Conservation (phyloP, 1,284 basidiomycete genomes). For the Apiotrichum gamsii region DNA sequence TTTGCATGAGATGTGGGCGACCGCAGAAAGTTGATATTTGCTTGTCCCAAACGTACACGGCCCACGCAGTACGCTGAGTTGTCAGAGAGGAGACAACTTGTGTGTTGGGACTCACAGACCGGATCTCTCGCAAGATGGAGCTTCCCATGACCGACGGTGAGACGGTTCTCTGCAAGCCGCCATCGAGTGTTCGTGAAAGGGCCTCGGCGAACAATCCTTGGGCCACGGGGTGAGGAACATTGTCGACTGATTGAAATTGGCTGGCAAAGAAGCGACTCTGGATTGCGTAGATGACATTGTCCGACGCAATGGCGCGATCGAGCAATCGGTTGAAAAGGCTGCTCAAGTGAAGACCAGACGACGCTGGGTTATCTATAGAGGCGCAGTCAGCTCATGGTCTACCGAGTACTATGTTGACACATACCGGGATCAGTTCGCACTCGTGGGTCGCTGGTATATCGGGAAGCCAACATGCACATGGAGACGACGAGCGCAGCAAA, state of each 20-base stretch:
- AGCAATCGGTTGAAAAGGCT: conserved; percentile 15
- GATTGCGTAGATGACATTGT: conserved; percentile 18
- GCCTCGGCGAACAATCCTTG: conserved; percentile 13
- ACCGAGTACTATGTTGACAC: not conserved
- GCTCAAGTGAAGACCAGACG: conserved; percentile 12
- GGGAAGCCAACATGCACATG: conserved; percentile 16
- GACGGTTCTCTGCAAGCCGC: conserved; percentile 10
- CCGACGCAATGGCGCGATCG: conserved; percentile 10
- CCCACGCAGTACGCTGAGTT: conserved; percentile 12
- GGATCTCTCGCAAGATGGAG: conserved; percentile 7
- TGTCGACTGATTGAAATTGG: conserved; percentile 20
- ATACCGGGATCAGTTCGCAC: conserved; percentile 4
- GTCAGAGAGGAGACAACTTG: no score
- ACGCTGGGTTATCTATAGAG: conserved; percentile 7
- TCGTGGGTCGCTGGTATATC: conserved; percentile 7
- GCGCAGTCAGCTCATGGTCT: no score
- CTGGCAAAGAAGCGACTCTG: conserved; percentile 17
- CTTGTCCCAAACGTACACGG: conserved; percentile 15
- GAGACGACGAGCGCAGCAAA: conserved; percentile 12
- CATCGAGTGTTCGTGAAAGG: conserved; percentile 6
- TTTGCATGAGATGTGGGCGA: conserved; percentile 3
- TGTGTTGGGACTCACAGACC: conserved; percentile 7
- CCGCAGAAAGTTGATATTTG: conserved; percentile 16
- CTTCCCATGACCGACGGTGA: not conserved
- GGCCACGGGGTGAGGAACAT: conserved; percentile 18